phyloP scores from a whole-genome alignment of 208 protist genomes.

The Leptomonas pyrrhocoris region DNA sequence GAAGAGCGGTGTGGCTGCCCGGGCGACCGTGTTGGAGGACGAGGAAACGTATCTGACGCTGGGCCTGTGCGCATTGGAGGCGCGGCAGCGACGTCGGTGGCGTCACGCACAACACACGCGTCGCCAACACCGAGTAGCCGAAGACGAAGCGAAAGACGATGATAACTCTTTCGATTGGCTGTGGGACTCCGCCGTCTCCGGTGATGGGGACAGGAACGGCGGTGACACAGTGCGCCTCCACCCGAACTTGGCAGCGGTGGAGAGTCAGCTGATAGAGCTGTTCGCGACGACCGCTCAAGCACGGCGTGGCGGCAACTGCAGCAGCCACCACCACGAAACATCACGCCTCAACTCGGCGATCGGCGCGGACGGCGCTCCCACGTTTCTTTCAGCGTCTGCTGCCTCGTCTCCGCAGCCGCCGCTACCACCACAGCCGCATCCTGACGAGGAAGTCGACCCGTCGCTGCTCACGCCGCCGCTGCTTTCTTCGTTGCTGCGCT shows the following conservation, averaged over 20 bases:
- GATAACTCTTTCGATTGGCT: background rate
- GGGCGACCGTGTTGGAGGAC: conserved; percentile 21
- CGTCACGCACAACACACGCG: background rate
- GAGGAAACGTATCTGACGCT: conserved; percentile 30
- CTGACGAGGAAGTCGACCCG: no score
- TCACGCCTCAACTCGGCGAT: background rate
- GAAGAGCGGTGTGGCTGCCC: no score
- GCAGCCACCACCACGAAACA: background rate
- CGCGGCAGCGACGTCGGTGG: background rate
- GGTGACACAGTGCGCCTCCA: background rate
- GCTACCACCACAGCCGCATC: background rate
- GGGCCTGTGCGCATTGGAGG: conserved; percentile 20
- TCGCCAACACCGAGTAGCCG: no score
- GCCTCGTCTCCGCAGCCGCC: background rate
- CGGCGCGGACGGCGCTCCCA: background rate
- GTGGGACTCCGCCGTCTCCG: background rate
- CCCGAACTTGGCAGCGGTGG: conserved; percentile 7
- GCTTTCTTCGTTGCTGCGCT: conserved; percentile 47
- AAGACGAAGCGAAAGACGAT: background rate
- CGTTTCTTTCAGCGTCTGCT: background rate
- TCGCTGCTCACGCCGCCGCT: conserved; percentile 21
- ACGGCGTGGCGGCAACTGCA: background rate
- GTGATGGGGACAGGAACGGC: background rate
- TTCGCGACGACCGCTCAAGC: conserved; percentile 20
- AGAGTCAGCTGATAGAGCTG: conserved; percentile 43